Base-by-base conservation (phyloP, 441 rosid genomes). In the Populus hybrid region DNA sequence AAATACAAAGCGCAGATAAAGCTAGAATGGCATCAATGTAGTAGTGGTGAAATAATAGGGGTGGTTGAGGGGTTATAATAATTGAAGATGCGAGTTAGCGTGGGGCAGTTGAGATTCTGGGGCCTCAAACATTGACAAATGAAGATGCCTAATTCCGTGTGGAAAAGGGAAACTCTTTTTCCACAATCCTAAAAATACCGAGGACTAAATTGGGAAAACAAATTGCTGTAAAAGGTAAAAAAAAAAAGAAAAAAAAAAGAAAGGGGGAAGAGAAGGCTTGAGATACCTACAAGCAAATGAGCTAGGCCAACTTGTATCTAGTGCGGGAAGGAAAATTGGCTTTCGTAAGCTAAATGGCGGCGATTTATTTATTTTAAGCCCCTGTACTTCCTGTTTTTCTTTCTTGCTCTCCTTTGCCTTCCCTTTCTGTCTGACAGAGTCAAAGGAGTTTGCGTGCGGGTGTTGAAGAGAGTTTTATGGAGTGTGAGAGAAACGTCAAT, bases 391-490 rank as follows among this genome's bases (percentile, higher is more conserved):
- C 32, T 30, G 32, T 30, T 9, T 42, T 21, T 2, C 63, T 30
- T 4, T 53, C 38, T 21, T 40, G 32, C 5, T 19, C 32, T 5
- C 26, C 61, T 5, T 50, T 38, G 32, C 74, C 12, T 65, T 18
- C 11, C 75, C 71, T 4, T 1, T 38, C 30, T 73, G 78, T 72
- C 71, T 34, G 84, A 3, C 5, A 77, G 84, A 82, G 94, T 90
- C 95, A 89, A 90, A 89, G 90, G 90, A 86, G 93, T 78, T 91
- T 89, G 97, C 97, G 98, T 91, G 95, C 80, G 88, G 93, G 87
- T 81, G 87, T 88, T 75, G 91, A 82, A 86, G 86, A 88, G 85
- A 85, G 69, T 82, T 84, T 82, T 23, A 73, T 69, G 88, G 88
- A 75, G 86, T 0, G 79, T 78, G 81, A 82, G 70, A 85, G 89